These are phyloP conservation scores for Alternaria viburni DNA, from an alignment of 2,329 filamentous ascomycete genomes.

Conservation along the genomic window DNA sequence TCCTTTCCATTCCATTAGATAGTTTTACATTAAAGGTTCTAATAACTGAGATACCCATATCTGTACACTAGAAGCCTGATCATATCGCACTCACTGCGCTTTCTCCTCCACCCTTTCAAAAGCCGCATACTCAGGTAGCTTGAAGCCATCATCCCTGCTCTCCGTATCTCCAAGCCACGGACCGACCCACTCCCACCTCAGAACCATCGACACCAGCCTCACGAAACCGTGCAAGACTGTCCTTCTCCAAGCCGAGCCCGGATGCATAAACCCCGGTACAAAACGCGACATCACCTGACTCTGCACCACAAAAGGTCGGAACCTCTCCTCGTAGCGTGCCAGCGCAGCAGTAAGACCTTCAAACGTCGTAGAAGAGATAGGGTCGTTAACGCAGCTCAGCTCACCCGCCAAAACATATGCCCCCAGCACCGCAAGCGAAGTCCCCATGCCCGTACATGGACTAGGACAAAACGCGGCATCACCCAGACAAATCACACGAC, in stretches of 20 bases:
- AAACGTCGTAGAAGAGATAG: background rate
- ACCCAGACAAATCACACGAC: slow-evolving; percentile 58
- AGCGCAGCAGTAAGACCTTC: background rate
- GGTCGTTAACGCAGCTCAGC: background rate
- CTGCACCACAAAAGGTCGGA: background rate
- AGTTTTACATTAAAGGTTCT: background rate
- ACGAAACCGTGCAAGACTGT: background rate
- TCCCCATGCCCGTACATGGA: slow-evolving; percentile 53
- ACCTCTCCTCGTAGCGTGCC: background rate
- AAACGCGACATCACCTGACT: background rate
- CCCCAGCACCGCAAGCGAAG: slow-evolving; percentile 46
- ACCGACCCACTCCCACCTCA: background rate
- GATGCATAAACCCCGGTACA: background rate
- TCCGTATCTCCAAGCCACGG: background rate
- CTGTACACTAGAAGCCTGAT: background rate
- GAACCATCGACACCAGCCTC: background rate
- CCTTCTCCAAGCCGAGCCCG: background rate
- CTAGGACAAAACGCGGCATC: slow-evolving; percentile 62
- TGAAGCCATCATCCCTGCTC: background rate
- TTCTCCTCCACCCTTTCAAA: background rate
- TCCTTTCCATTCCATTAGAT: background rate
- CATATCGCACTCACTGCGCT: too few species aligned
- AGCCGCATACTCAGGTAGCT: background rate
- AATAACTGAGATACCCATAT: background rate
- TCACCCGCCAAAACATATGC: slow-evolving; percentile 50